A percentile compares a stretch with the other conserved stretches of the same genome.
phyloP scores from a whole-genome alignment of 2,329 filamentous ascomycete genomes.

The Trichothecium sympodiale region DNA sequence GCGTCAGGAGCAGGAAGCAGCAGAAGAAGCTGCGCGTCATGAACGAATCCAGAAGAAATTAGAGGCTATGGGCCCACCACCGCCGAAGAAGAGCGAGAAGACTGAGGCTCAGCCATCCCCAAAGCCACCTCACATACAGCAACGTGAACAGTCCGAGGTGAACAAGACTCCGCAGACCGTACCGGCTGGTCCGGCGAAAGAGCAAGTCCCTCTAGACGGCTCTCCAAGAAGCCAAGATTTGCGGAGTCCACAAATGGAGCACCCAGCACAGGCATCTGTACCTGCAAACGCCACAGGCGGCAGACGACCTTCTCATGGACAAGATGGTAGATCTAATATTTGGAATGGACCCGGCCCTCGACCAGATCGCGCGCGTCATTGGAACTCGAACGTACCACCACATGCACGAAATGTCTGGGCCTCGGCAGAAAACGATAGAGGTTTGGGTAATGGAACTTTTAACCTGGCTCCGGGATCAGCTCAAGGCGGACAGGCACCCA shows the following conservation, averaged over 20 bases:
- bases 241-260: background rate
- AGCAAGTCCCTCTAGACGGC: too few relatives aligned
- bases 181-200: background rate
- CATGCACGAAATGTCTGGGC: constrained; percentile 59
- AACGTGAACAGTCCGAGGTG: constrained; percentile 14
- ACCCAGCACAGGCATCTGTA: background rate
- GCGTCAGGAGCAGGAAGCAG: constrained; percentile 55
- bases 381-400: constrained; percentile 34
- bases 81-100: constrained; percentile 47
- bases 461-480: constrained; percentile 44
- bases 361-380: constrained; percentile 38
- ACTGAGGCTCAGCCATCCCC: constrained; percentile 29
- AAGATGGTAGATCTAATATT: constrained; percentile 19
- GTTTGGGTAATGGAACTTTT: constrained; percentile 70
- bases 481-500: constrained; percentile 32
- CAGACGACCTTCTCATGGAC: constrained; percentile 20
- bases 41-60: constrained; percentile 64
- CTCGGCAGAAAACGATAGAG: constrained; percentile 58
- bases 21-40: constrained; percentile 59
- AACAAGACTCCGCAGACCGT: constrained; percentile 1
- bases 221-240: background rate
- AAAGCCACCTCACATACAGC: constrained; percentile 22
- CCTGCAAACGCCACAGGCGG: constrained; percentile 6
- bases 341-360: constrained; percentile 28
- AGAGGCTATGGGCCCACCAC: constrained; percentile 55